phyloP scores from a whole-genome alignment of 192 early-diverging fungal species.

The Allomyces javanicus region DNA sequence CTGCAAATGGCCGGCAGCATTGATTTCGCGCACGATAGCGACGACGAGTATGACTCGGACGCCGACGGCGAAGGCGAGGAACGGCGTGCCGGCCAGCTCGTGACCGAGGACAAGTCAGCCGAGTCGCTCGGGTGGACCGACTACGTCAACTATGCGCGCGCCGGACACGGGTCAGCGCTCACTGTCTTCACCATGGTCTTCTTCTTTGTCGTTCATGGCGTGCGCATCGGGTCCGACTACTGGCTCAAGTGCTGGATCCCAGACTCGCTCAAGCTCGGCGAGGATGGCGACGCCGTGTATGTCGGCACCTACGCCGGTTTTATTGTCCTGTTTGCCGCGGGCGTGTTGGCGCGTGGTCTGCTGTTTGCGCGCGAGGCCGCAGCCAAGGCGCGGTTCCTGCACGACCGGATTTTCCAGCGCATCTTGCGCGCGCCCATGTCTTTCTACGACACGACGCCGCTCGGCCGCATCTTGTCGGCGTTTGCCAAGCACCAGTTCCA shows the following conservation, averaged over 20 bases:
- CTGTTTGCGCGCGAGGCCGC: slow-evolving; percentile 25
- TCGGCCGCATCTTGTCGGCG: slow-evolving; percentile 30
- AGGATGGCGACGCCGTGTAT: slow-evolving; percentile 16
- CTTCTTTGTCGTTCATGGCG: slow-evolving; percentile 37
- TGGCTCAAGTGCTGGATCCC: slow-evolving; percentile 12
- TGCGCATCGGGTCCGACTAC: slow-evolving; percentile 35
- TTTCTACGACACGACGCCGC: slow-evolving; percentile 35
- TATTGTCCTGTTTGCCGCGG: slow-evolving; percentile 23
- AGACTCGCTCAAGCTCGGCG: slow-evolving; percentile 11
- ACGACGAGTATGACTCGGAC: slow-evolving; percentile 2
- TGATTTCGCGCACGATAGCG: slow-evolving; percentile 15
- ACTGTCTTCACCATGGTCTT: slow-evolving; percentile 23
- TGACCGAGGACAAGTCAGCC: slow-evolving; percentile 13
- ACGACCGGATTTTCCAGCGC: slow-evolving; percentile 19
- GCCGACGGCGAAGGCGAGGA: slow-evolving; percentile 4
- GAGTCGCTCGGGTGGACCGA: slow-evolving; percentile 12
- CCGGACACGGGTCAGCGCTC: slow-evolving; percentile 18
- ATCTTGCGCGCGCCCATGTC: slow-evolving; percentile 23
- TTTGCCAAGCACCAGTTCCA: slow-evolving; percentile 32
- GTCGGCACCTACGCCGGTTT: slow-evolving; percentile 37
- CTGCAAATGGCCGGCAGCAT: slow-evolving; percentile 4
- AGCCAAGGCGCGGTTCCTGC: slow-evolving; percentile 31
- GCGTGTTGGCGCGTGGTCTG: slow-evolving; percentile 28
- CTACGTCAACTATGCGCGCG: slow-evolving; percentile 16
- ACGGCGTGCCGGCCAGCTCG: slow-evolving; percentile 7